Evolutionary conservation across 805 yeast genomes (phyloP).

Genomic region (Metahyphopichia silvanorum): DNA sequence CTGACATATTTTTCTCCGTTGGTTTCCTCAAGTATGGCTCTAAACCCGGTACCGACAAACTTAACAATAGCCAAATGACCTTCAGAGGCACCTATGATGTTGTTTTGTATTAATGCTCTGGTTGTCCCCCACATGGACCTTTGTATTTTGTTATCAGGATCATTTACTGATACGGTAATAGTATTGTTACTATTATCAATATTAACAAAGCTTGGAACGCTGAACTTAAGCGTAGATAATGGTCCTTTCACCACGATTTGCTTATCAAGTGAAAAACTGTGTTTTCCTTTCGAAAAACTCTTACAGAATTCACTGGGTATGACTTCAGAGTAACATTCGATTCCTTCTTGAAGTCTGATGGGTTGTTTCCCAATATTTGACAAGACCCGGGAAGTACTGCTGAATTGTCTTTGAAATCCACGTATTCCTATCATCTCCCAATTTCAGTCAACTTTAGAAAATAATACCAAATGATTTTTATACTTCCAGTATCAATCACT

Average conservation of each 20-base stretch:
- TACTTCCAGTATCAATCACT: no score
- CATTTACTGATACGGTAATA: constrained; percentile 54
- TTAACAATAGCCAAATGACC: constrained; percentile 86
- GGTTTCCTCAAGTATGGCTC: constrained; percentile 71
- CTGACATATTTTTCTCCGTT: constrained; percentile 54
- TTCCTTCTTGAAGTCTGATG: constrained; percentile 62
- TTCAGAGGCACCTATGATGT: constrained; percentile 83
- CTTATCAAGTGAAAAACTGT: constrained; percentile 54
- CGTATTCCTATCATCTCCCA: no score
- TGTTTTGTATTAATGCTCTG: constrained; percentile 73
- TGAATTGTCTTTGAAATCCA: no score
- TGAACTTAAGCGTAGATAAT: constrained; percentile 60
- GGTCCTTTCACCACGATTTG: constrained; percentile 71
- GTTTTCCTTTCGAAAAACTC: constrained; percentile 64
- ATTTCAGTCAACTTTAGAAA: no score
- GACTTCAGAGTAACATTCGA: constrained; percentile 44
- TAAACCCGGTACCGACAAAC: constrained; percentile 95
- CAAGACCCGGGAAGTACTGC: constrained; percentile 10
- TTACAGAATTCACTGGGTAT: constrained; percentile 53
- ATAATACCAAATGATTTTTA: no score
- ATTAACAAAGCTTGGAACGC: constrained; percentile 69
- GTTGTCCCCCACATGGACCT: constrained; percentile 94
- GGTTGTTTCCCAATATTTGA: constrained; percentile 85
- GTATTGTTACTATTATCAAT: constrained; percentile 37
- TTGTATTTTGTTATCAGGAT: constrained; percentile 61